Percentiles rank a stretch among this genome's conserved stretches.
Conservation (phyloP, 257 asterid species). For the Ajuga chamaepitys region DNA sequence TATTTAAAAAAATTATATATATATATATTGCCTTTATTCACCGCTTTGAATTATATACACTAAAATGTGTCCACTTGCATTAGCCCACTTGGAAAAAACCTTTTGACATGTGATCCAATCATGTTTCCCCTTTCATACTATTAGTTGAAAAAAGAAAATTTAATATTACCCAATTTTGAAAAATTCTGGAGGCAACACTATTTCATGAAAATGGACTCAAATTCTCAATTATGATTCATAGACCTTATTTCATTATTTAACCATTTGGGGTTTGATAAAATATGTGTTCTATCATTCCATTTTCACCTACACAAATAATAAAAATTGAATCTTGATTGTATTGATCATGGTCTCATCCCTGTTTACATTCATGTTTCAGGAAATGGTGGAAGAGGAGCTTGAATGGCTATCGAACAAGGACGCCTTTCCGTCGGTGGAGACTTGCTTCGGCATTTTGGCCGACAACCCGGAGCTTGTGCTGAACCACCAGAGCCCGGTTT, state of each 20-base stretch:
- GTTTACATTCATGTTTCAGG: constrained; percentile 18
- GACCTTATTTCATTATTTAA: background rate
- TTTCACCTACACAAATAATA: too few species aligned
- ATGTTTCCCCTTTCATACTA: background rate
- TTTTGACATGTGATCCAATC: background rate
- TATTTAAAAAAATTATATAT: constrained; percentile 13
- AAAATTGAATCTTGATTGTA: too few species aligned
- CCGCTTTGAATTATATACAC: constrained; percentile 13
- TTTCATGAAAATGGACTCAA: background rate
- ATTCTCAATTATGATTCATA: background rate
- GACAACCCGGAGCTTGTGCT: constrained; percentile 35
- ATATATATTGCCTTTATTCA: too few species aligned
- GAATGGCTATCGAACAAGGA: constrained; percentile 89
- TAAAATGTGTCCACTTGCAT: constrained; percentile 2
- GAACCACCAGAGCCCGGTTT: constrained; percentile 63
- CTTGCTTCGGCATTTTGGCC: constrained; percentile 46
- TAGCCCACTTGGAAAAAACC: background rate
- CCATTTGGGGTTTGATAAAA: background rate
- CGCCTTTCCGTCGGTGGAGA: constrained; percentile 72
- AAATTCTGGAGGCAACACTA: background rate
- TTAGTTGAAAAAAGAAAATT: background rate
- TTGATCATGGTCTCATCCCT: background rate
- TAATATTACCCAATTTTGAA: constrained; percentile 1
- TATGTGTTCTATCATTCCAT: background rate
- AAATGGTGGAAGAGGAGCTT: constrained; percentile 51